These are phyloP conservation scores for Geotrichum phurueaensis DNA, from an alignment of 1,139 yeast genomes.

Conservation along the genomic window DNA sequence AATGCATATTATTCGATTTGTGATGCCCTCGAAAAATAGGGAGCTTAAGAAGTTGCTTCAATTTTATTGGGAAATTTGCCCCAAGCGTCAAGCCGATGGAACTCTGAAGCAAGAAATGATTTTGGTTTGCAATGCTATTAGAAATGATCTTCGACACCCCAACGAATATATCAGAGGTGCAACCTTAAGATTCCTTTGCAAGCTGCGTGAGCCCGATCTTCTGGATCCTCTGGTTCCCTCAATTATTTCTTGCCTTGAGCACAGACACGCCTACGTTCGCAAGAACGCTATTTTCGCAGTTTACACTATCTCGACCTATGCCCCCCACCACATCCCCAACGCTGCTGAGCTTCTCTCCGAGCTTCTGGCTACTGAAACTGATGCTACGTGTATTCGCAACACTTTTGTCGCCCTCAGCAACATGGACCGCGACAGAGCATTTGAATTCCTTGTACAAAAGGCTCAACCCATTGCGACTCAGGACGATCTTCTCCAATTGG, in stretches of 20 bases:
- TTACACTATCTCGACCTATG: constrained; percentile 65
- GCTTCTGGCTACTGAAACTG: constrained; percentile 76
- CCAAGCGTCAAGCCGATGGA: constrained; percentile 81
- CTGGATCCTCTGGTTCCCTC: constrained; percentile 94
- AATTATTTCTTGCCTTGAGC: constrained; percentile 83
- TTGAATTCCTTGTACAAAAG: constrained; percentile 72
- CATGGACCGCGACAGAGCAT: constrained; percentile 78
- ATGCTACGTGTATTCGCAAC: constrained; percentile 91
- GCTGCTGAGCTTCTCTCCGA: constrained; percentile 77
- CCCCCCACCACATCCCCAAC: constrained; percentile 87
- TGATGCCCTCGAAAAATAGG: constrained; percentile 92
- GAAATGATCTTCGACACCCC: constrained; percentile 95
- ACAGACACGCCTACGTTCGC: constrained; percentile 96
- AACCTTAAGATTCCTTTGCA: constrained; percentile 84
- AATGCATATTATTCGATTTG: constrained; percentile 95
- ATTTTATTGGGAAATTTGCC: constrained; percentile 97
- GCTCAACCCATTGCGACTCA: constrained; percentile 56
- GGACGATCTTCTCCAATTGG: constrained; percentile 82
- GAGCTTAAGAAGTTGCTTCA: constrained; percentile 86
- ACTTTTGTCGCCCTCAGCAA: constrained; percentile 86
- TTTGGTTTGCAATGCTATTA: constrained; percentile 94
- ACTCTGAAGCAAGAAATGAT: constrained; percentile 97
- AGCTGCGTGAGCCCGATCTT: constrained; percentile 86
- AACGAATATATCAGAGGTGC: constrained; percentile 96
- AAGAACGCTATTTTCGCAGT: constrained; percentile 95